A percentile compares a stretch with the other conserved stretches of the same genome.
Conservation (phyloP, 1,284 basidiomycete species). For the Salmacisia buchloeana region DNA sequence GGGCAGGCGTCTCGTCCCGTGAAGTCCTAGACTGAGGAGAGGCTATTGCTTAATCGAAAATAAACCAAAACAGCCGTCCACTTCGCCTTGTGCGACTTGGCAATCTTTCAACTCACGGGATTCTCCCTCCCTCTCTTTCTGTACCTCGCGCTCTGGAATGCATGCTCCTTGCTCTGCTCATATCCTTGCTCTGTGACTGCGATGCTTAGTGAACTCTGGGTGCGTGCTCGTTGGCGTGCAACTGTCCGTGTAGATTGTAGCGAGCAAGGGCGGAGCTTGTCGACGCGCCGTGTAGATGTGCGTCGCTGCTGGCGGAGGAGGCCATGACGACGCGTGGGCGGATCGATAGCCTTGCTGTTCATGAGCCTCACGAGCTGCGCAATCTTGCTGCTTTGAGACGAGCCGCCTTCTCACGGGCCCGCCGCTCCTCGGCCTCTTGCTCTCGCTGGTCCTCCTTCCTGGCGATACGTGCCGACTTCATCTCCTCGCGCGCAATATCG, state of each 20-base stretch:
- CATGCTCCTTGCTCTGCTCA: neutral
- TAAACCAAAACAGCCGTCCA: conserved; percentile 8
- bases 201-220: too few relatives aligned
- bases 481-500: conserved; percentile 37
- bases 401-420: conserved; percentile 31
- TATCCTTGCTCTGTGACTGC: too few relatives aligned
- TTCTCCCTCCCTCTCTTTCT: neutral
- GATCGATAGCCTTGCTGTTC: too few relatives aligned
- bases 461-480: conserved; percentile 30
- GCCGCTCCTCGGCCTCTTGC: conserved; percentile 26
- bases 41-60: conserved; percentile 12
- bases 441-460: conserved; percentile 39
- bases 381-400: too few relatives aligned
- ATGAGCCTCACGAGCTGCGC: too few relatives aligned
- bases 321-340: too few relatives aligned
- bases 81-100: conserved; percentile 10
- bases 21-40: conserved; percentile 9
- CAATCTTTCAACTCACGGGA: neutral
- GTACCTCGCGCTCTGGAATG: neutral
- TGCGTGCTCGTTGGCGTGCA: too few relatives aligned
- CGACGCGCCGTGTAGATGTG: too few relatives aligned
- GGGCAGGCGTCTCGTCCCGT: conserved; percentile 10
- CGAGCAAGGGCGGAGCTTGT: too few relatives aligned
- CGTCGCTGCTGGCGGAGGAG: too few relatives aligned
- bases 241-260: too few relatives aligned